Evolutionary conservation across 345 rosid species (phyloP), one percentile per base, ranked within the genome.

Genomic region (Lumnitzera littorea): DNA sequence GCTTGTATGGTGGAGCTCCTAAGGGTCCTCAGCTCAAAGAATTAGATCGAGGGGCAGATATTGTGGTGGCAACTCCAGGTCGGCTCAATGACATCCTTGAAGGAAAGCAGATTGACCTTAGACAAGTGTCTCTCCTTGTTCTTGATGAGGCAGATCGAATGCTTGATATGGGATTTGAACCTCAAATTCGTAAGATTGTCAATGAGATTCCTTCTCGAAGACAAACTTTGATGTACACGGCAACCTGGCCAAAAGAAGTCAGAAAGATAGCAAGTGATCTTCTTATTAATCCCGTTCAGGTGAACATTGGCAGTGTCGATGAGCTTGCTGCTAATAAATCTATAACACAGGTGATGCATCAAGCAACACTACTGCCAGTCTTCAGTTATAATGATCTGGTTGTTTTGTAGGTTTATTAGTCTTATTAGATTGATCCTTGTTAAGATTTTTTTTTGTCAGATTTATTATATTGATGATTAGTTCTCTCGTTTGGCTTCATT

Each of bases 81-180:
- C 86, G 97, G 51, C 85, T 94, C 53, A 94, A 90, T 73, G 99
- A 90, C 66, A 90, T 94, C 72, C 85, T 90, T 62, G 97, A 87
- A 73, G 86, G 80, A 90, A 88, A 70, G 69, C 85, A 72, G 77
- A 88, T 94, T 58, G 81, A 84, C 78, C 80, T 94, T 61, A 65
- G 74, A 65, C 99, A 94, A 78, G 74, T 94, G 58, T 90, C 99
- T 24, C 82, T 90, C 48, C 90, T 94, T 61, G 95, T 94, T 71
- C 96, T 94, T 73, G 97, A 94, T 50, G 98, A 92, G 73, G 98
- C 98, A 60, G 98, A 90, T 72, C 83, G 97, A 51, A 92, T 92
- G 98, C 95, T 92, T 70, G 98, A 92, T 78, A 92, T 92, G 98
- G 98, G 98, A 48, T 92, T 92, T 67, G 97, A 90, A 68, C 98